Conservation (phyloP, 2,329 filamentous ascomycete genomes). For the Alternaria tenuissima region DNA sequence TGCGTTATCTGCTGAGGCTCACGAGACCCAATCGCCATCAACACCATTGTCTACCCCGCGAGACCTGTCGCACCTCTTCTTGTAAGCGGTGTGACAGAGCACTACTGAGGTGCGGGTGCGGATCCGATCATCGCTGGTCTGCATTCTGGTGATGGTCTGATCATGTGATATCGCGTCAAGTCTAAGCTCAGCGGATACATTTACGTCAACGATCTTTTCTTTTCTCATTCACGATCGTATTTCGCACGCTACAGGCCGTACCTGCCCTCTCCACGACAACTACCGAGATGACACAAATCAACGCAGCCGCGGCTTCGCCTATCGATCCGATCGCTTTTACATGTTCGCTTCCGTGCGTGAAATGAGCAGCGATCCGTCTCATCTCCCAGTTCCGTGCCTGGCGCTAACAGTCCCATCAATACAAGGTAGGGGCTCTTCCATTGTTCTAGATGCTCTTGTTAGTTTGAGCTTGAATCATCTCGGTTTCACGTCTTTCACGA, state of each 20-base stretch:
- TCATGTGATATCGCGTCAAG: constrained; percentile 23
- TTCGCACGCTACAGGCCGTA: neutral
- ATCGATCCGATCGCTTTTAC: constrained; percentile 2
- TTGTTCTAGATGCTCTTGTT: neutral
- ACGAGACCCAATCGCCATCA: constrained; percentile 20
- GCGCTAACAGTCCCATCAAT: constrained; percentile 1
- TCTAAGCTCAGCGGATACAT: constrained; percentile 5
- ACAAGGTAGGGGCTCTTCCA: neutral
- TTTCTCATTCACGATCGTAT: constrained; percentile 3
- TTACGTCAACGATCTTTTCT: constrained; percentile 16
- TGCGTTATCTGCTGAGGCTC: constrained; percentile 28
- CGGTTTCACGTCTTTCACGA: neutral
- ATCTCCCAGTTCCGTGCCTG: constrained; percentile 12
- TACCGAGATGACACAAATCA: constrained; percentile 1
- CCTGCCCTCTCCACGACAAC: neutral
- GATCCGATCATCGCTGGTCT: constrained; percentile 12
- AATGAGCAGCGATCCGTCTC: constrained; percentile 8
- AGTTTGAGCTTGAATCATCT: neutral
- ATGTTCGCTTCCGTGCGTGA: constrained; percentile 1
- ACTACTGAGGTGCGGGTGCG: constrained; percentile 1
- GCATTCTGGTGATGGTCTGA: neutral
- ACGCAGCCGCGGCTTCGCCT: constrained; percentile 2
- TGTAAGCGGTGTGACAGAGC: constrained; percentile 10
- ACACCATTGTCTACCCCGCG: constrained; percentile 11
- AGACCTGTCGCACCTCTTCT: constrained; percentile 10